Evolutionary conservation across 257 asterid species (phyloP).

Genomic region (Solanum virginianum): DNA sequence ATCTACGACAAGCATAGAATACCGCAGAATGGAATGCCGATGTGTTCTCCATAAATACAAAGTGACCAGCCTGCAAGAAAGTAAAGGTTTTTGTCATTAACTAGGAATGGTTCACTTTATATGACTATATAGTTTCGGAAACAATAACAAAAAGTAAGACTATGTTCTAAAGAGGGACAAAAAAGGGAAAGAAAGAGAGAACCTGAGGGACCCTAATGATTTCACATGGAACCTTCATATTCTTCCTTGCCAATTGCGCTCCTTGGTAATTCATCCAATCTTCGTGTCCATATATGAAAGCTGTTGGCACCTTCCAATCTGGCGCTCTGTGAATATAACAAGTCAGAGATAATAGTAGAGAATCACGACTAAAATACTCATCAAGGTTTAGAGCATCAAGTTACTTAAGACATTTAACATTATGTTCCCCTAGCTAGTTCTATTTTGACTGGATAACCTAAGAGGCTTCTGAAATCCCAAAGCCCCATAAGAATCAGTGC

Average conservation of each 20-base stretch:
- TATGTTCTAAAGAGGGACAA: neutral
- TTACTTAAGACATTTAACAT: neutral
- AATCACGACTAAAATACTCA: neutral
- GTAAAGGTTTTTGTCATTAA: neutral
- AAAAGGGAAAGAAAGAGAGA: neutral
- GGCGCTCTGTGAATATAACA: conserved; percentile 36
- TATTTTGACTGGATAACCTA: neutral
- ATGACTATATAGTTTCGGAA: neutral
- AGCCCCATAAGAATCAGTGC: neutral
- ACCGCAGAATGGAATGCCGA: conserved; percentile 66
- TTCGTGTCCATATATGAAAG: conserved; percentile 66
- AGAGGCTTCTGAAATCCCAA: neutral
- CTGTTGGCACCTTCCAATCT: conserved; percentile 75
- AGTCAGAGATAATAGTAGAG: neutral
- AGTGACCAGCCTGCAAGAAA: conserved; percentile 65
- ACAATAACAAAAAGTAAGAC: neutral
- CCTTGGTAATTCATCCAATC: conserved; percentile 85
- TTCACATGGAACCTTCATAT: conserved; percentile 70
- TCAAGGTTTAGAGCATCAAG: neutral
- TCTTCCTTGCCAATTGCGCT: conserved; percentile 59
- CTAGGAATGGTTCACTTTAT: neutral
- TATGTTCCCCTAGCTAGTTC: neutral
- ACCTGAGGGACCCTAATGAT: conserved; percentile 76
- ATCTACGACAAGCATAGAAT: conserved; percentile 53
- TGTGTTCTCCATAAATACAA: conserved; percentile 59